phyloP scores from a whole-genome alignment of 179 eudicot genomes.

The Nepenthes alata region DNA sequence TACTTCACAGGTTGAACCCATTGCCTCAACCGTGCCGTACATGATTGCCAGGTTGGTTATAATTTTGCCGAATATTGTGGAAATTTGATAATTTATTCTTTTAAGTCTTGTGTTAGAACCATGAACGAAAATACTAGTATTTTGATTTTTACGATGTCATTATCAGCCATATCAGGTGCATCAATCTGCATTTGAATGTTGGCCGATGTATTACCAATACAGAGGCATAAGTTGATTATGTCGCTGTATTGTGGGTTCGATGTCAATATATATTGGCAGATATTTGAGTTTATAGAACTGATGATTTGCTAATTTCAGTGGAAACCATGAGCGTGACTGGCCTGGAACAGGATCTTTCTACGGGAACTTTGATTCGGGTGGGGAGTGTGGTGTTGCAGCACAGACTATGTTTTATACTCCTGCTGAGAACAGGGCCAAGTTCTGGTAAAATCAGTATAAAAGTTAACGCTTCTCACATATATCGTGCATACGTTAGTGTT shows the following conservation, averaged over 20 bases:
- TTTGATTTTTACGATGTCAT: no score
- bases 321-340: slow-evolving; percentile 81
- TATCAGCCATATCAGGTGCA: no score
- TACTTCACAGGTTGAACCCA: slow-evolving; percentile 78
- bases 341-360: slow-evolving; percentile 61
- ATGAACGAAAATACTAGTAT: no score
- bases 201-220: no score
- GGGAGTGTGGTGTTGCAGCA: slow-evolving; percentile 74
- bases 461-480: no score
- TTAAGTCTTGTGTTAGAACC: background rate
- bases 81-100: background rate
- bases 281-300: background rate
- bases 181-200: no score
- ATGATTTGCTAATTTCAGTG: slow-evolving; percentile 23
- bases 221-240: no score
- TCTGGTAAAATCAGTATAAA: slow-evolving; percentile 29
- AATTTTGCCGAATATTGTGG: background rate
- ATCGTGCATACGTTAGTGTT: no score
- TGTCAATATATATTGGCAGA: no score
- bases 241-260: no score
- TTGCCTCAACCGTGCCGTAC: slow-evolving; percentile 74
- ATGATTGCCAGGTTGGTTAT: slow-evolving; percentile 60
- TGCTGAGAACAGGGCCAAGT: slow-evolving; percentile 56
- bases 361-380: slow-evolving; percentile 51
- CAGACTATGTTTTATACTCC: slow-evolving; percentile 63